Evolutionary conservation across 768 basidiomycete genomes (phyloP).

Genomic region (Vishniacozyma victoriae): DNA sequence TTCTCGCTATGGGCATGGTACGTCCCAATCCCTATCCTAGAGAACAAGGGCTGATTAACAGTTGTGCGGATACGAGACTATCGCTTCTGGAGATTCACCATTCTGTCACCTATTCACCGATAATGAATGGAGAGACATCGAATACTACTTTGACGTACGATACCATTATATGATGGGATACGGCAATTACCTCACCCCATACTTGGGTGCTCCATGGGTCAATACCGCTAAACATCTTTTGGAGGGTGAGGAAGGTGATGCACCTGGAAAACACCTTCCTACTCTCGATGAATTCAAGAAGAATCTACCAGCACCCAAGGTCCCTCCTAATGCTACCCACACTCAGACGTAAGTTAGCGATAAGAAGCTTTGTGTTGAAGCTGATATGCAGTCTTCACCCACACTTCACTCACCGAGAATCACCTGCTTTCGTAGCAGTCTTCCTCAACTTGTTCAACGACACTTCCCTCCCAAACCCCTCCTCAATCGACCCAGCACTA

Average conservation of each 20-base stretch:
- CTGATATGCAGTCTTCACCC: slow-evolving; percentile 38
- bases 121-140: slow-evolving; percentile 45
- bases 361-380: neutral
- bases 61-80: slow-evolving; percentile 48
- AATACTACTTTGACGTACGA: slow-evolving; percentile 47
- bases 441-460: slow-evolving; percentile 49
- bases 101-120: slow-evolving; percentile 48
- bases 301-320: slow-evolving; percentile 42
- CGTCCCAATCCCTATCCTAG: slow-evolving; percentile 3
- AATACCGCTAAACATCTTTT: slow-evolving; percentile 44
- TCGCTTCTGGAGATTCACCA: slow-evolving; percentile 33
- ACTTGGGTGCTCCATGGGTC: slow-evolving; percentile 48
- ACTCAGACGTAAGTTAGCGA: slow-evolving; percentile 41
- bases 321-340: slow-evolving; percentile 49
- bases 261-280: slow-evolving; percentile 9
- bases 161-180: slow-evolving; percentile 49
- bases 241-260: slow-evolving; percentile 39
- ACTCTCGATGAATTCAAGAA: slow-evolving; percentile 8
- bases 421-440: slow-evolving; percentile 47
- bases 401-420: slow-evolving; percentile 50
- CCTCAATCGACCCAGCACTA: slow-evolving; percentile 31
- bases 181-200: slow-evolving; percentile 42
- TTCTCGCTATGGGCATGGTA: slow-evolving; percentile 49
- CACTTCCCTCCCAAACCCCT: slow-evolving; percentile 22
- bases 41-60: slow-evolving; percentile 6